Evolutionary conservation across 148 eudicot species (phyloP).

Genomic region (Silene latifolia): DNA sequence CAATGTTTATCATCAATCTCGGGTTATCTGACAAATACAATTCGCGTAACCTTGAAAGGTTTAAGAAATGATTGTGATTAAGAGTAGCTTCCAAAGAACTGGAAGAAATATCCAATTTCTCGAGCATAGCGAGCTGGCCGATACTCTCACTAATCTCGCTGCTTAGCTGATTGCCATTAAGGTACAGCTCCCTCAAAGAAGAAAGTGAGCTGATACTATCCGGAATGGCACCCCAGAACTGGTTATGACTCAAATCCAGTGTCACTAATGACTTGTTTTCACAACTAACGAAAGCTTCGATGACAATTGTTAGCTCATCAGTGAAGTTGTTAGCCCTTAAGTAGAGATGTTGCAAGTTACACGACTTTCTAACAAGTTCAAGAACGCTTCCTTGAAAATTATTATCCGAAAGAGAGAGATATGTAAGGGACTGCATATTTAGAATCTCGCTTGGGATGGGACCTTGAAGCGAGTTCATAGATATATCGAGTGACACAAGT

Average conservation of each 20-base stretch:
- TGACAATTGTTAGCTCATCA: neutral
- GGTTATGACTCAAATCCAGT: constrained; percentile 22
- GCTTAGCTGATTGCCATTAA: constrained; percentile 17
- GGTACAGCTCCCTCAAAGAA: constrained; percentile 10
- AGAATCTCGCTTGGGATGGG: too few species aligned
- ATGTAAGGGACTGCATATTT: too few species aligned
- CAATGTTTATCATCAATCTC: constrained; percentile 1
- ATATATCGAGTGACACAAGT: too few species aligned
- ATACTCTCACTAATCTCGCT: constrained; percentile 14
- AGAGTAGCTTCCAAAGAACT: constrained; percentile 26
- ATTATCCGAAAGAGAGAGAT: too few species aligned
- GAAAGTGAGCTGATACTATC: constrained; percentile 10
- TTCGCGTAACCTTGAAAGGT: constrained; percentile 18
- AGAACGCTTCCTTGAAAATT: constrained; percentile 7
- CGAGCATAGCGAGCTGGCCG: constrained; percentile 28
- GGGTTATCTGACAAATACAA: constrained; percentile 27
- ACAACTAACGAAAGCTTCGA: constrained; percentile 14
- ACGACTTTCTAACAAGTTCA: neutral
- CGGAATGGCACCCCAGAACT: too few species aligned
- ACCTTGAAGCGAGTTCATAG: too few species aligned
- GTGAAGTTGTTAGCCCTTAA: neutral
- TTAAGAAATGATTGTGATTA: constrained; percentile 23
- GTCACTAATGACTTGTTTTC: neutral
- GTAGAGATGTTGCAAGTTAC: constrained; percentile 4
- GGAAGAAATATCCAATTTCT: constrained; percentile 8